A percentile compares a stretch with the other conserved stretches of the same genome.
Conservation (phyloP, 83 land plant species). For the Thuja plicata region DNA sequence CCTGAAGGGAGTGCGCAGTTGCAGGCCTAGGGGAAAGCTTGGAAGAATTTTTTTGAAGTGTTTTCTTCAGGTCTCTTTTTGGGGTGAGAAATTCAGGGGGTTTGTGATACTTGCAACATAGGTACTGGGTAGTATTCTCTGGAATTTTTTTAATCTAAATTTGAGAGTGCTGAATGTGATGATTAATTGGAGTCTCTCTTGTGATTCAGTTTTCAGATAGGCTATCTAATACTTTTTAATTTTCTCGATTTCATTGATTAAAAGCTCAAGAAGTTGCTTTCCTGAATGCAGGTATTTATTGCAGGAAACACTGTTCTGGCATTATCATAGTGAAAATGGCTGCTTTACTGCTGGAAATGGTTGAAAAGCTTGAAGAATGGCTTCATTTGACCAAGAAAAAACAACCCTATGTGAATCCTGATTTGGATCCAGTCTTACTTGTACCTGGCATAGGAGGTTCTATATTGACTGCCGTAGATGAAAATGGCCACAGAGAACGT, state of each 20-base stretch:
- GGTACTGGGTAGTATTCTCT: background rate
- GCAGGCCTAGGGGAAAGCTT: too few species aligned
- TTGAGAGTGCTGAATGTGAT: background rate
- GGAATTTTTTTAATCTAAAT: background rate
- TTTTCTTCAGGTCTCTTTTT: background rate
- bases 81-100: background rate
- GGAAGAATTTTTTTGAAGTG: too few species aligned
- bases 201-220: background rate
- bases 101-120: background rate
- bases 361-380: constrained; percentile 51
- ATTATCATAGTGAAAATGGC: constrained; percentile 23
- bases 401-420: constrained; percentile 49
- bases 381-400: constrained; percentile 39
- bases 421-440: constrained; percentile 85
- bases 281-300: constrained; percentile 1
- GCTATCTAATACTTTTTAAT: background rate
- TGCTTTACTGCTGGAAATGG: constrained; percentile 42
- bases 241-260: background rate
- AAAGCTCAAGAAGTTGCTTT: background rate
- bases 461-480: constrained; percentile 76
- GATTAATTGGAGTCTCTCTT: background rate
- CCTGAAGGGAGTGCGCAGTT: too few species aligned
- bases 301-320: background rate
- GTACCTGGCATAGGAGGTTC: constrained; percentile 98
- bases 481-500: constrained; percentile 75